A percentile compares a stretch with the other conserved stretches of the same genome.
These are phyloP conservation scores for Zanthoxylum bungeanum DNA, from an alignment of 345 rosid genomes.

Conservation along the genomic window DNA sequence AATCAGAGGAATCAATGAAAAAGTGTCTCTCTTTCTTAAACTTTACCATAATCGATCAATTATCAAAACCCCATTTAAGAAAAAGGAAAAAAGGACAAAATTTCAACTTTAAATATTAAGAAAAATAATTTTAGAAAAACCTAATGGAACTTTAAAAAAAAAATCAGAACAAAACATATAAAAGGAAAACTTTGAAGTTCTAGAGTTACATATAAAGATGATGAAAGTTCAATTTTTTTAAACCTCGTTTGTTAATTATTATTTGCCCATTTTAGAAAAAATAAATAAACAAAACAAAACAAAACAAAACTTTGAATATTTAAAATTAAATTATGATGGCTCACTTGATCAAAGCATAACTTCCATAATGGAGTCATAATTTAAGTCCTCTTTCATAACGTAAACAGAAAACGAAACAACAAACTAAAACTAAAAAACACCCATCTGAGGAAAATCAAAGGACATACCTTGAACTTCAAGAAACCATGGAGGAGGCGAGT, in stretches of 20 bases:
- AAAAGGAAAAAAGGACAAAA: background rate
- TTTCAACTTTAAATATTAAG: background rate
- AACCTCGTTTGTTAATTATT: background rate
- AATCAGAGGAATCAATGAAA: background rate
- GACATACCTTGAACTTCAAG: background rate
- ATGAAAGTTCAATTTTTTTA: background rate
- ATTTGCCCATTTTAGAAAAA: background rate
- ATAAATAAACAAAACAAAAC: background rate
- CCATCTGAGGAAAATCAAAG: background rate
- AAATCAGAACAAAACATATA: background rate
- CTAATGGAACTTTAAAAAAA: background rate
- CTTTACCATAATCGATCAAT: background rate
- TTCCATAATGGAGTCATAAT: background rate
- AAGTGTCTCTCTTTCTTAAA: background rate
- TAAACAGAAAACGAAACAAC: background rate
- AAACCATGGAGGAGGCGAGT: background rate
- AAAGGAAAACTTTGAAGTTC: background rate
- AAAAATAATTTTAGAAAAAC: too few relatives aligned
- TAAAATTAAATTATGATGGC: background rate
- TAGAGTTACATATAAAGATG: background rate
- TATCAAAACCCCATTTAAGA: background rate
- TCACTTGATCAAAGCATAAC: background rate
- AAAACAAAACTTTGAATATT: background rate
- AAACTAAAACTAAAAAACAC: background rate
- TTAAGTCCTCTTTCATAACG: background rate